Base-by-base conservation (phyloP, 1,284 basidiomycete species). In the Golubevia pallescens region DNA sequence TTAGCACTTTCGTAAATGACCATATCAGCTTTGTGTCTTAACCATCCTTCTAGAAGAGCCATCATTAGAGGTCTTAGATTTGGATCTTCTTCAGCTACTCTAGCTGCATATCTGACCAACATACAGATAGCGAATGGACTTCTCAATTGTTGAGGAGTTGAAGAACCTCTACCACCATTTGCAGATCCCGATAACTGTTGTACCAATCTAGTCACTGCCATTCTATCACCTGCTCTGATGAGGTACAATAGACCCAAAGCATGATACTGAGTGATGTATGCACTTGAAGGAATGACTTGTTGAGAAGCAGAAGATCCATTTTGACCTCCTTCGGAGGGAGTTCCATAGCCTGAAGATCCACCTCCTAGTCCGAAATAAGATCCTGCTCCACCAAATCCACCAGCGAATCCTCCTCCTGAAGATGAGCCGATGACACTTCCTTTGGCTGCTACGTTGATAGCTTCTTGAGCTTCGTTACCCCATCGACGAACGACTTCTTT, bases 11-110 rank as follows among this genome's bases (percentile, higher is more conserved):
- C 97, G 78, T 96, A 94, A 88, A 98, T 99, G 86, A 99, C 97
- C 97, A 98, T 99, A 86, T 99, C 97, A 83, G 94, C 96, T 89
- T 99, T 99, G 88, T 99, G 97, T 69, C 95, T 91, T 68, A 99
- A 88, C 91, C 95, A 96, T 54, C 93, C 92, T 86, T 99, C 97
- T 61, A 99, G 89, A 57, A 97, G 90, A 78, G 98, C 96, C 68
- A 94, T 89, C 90, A 99, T 97, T 24, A 71, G 70, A 20, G 64
- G 68, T 28, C 78, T 76, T 60, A 84, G 71, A 70, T 84, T 84
- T n/a, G 93, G 92, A 87, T 99, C 97, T 80, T 99, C 97, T 78
- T 99, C 96, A 89, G 97, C 95, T 62, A 98, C 93, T 87, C 97
- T 97, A 54, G 95, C 91, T 19, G 97, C 95, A 87, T 96, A 99